Evolutionary conservation across 1,139 yeast species (phyloP).

Genomic region (Ogataea hybrid): DNA sequence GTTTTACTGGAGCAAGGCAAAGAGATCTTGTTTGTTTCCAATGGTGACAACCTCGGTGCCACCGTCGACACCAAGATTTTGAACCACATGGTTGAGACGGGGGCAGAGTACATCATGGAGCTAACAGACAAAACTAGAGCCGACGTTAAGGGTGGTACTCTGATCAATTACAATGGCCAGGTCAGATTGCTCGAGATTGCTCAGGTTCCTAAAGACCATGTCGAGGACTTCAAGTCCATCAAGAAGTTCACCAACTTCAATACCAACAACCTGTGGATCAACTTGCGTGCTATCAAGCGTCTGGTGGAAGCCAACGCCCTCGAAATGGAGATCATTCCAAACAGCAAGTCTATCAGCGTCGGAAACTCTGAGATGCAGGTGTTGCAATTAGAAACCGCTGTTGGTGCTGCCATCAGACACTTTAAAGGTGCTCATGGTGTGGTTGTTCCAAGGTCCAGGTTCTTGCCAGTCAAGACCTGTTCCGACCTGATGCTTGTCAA

Average conservation of each 20-base stretch:
- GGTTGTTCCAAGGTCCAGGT: conserved; percentile 96
- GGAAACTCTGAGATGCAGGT: conserved; percentile 82
- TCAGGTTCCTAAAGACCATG: conserved; percentile 98
- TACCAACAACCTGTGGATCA: conserved; percentile 97
- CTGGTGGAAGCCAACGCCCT: conserved; percentile 83
- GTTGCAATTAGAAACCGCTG: conserved; percentile 95
- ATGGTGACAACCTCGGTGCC: conserved; percentile 98
- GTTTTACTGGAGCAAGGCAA: conserved; percentile 89
- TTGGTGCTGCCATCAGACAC: conserved; percentile 98
- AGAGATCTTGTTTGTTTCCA: conserved; percentile 91
- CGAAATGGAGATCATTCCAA: conserved; percentile 93
- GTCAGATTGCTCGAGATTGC: conserved; percentile 96
- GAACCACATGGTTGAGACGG: conserved; percentile 89
- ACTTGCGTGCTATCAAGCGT: conserved; percentile 89
- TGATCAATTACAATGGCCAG: conserved; percentile 92
- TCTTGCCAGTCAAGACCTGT: conserved; percentile 96
- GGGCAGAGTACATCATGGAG: conserved; percentile 96
- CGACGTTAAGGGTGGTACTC: conserved; percentile 98
- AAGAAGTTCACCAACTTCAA: conserved; percentile 97
- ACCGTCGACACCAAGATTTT: conserved; percentile 91
- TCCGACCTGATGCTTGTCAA: conserved; percentile 92
- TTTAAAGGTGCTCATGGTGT: conserved; percentile 96
- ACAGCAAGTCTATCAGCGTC: conserved; percentile 74
- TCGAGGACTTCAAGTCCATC: conserved; percentile 96
- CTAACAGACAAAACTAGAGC: conserved; percentile 98